These are phyloP conservation scores for Fusarium odoratissimum DNA, from an alignment of 2,329 filamentous ascomycete genomes.

Conservation along the genomic window DNA sequence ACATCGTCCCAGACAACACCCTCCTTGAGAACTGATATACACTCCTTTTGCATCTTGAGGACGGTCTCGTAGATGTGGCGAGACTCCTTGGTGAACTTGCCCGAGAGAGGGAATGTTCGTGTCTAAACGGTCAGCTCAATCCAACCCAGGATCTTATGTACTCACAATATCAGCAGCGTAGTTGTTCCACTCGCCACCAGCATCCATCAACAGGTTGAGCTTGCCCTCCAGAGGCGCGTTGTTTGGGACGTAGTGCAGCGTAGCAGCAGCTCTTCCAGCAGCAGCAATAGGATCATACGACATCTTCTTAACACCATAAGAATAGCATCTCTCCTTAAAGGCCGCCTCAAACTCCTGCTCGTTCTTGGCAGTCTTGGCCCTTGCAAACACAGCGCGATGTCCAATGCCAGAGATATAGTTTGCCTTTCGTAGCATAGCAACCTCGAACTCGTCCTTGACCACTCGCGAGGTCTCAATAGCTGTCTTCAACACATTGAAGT, in stretches of 20 bases:
- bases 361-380: slow-evolving; percentile 73
- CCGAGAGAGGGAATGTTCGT: slow-evolving; percentile 84
- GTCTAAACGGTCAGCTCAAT: slow-evolving; percentile 63
- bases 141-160: neutral
- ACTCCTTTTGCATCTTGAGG: slow-evolving; percentile 85
- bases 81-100: slow-evolving; percentile 76
- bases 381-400: slow-evolving; percentile 71
- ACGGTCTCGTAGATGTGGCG: slow-evolving; percentile 85
- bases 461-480: slow-evolving; percentile 77
- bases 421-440: slow-evolving; percentile 77
- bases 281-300: slow-evolving; percentile 91
- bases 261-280: slow-evolving; percentile 81
- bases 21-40: slow-evolving; percentile 76
- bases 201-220: slow-evolving; percentile 85
- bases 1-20: slow-evolving; percentile 85
- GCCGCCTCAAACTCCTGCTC: slow-evolving; percentile 86
- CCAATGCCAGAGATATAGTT: slow-evolving; percentile 76
- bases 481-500: slow-evolving; percentile 66
- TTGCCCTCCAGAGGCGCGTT: slow-evolving; percentile 76
- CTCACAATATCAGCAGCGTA: slow-evolving; percentile 76
- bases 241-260: slow-evolving; percentile 89
- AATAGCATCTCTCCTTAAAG: slow-evolving; percentile 81
- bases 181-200: slow-evolving; percentile 79
- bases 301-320: slow-evolving; percentile 81
- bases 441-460: slow-evolving; percentile 79